Conservation (phyloP, 441 rosid species). For the Kokia cookei region DNA sequence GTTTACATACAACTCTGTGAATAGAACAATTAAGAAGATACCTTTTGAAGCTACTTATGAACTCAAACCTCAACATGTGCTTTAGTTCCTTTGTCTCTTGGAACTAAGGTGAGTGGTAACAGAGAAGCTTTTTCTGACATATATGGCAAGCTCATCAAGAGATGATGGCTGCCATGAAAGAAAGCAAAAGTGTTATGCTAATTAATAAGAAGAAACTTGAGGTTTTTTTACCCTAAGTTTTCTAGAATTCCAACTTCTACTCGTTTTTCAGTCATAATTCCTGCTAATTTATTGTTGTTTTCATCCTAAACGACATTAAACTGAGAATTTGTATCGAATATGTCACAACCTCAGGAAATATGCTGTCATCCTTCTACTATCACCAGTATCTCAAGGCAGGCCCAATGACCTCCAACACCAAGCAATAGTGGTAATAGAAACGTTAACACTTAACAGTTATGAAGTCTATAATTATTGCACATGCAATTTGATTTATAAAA, state of each 20-base stretch:
- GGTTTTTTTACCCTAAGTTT: too few relatives aligned
- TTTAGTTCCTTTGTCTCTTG: neutral
- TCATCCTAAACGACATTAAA: neutral
- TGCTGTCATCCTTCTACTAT: too few relatives aligned
- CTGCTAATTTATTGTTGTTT: too few relatives aligned
- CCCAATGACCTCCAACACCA: neutral
- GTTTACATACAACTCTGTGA: neutral
- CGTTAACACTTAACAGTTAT: neutral
- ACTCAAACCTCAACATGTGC: neutral
- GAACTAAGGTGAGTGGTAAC: neutral
- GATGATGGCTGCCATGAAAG: neutral
- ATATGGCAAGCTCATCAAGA: neutral
- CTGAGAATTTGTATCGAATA: neutral
- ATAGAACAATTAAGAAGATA: neutral
- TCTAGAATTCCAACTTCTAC: too few relatives aligned
- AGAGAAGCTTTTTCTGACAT: neutral
- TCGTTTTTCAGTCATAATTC: too few relatives aligned
- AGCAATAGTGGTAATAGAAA: neutral
- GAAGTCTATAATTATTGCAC: neutral
- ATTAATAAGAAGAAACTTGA: neutral
- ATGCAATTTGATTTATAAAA: neutral
- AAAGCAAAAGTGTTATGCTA: neutral
- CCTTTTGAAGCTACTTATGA: neutral
- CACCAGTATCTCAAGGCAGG: neutral
- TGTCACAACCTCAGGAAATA: neutral